phyloP scores from a whole-genome alignment of 2,329 filamentous ascomycete species.

The Coniochaeta sp. region DNA sequence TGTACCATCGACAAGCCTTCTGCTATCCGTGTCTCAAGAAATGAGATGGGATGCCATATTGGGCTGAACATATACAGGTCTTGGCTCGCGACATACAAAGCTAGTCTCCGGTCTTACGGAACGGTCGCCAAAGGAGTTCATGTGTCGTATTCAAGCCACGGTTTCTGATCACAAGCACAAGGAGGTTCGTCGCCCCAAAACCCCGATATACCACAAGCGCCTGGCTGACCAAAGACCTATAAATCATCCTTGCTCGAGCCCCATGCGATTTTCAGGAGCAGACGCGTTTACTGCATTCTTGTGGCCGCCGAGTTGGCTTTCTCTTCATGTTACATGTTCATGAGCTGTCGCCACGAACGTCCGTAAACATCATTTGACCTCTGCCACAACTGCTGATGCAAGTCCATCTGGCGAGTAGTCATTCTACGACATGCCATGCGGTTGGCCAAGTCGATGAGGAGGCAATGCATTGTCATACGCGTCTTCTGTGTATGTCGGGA shows the following conservation, averaged over 20 bases:
- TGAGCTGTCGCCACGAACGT: too few species aligned
- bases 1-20: neutral
- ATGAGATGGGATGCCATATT: neutral
- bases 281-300: neutral
- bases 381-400: too few species aligned
- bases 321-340: neutral
- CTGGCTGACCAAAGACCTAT: neutral
- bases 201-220: neutral
- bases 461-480: too few species aligned
- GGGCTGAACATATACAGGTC: neutral
- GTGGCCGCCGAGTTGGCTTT: neutral
- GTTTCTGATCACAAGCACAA: neutral
- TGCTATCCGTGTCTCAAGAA: neutral
- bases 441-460: too few species aligned
- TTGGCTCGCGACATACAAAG: neutral
- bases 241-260: neutral
- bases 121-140: neutral
- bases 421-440: too few species aligned
- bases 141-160: neutral
- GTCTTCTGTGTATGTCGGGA: too few species aligned
- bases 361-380: too few species aligned
- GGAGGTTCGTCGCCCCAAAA: neutral
- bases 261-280: neutral
- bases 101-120: neutral
- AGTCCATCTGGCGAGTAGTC: too few species aligned